A percentile compares a stretch with the other conserved stretches of the same genome.
These are phyloP conservation scores for Stephania japonica DNA, from an alignment of 164 flowering plant genomes.

Conservation along the genomic window DNA sequence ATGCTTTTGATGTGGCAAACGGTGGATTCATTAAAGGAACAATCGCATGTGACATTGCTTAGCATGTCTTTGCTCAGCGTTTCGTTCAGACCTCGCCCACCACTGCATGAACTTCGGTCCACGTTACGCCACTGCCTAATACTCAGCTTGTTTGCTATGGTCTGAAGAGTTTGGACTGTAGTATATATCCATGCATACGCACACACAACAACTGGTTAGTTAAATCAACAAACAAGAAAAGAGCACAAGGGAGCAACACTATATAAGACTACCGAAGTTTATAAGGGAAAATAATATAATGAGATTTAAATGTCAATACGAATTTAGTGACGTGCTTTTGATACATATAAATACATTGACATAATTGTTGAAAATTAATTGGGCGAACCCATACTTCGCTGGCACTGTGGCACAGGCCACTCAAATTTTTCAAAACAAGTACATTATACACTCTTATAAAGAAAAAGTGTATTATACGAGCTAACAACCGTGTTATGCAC, in stretches of 20 bases:
- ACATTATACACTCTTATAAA: no score
- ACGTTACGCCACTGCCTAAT: conserved; percentile 22
- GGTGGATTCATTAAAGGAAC: conserved; percentile 25
- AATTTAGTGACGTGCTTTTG: not conserved
- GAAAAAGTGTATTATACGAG: no score
- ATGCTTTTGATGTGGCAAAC: conserved; percentile 30
- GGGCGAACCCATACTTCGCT: no score
- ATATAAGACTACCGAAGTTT: no score
- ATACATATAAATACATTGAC: no score
- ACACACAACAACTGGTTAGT: not conserved
- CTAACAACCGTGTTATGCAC: no score
- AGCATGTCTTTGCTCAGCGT: not conserved
- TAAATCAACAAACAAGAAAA: not conserved
- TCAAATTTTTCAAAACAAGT: no score
- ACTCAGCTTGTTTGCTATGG: conserved; percentile 20
- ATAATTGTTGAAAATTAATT: not conserved
- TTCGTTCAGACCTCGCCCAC: conserved; percentile 10
- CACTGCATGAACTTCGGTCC: conserved; percentile 22
- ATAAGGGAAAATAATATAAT: no score
- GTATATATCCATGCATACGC: not conserved
- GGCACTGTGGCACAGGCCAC: no score
- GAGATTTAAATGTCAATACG: not conserved
- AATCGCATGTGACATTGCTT: conserved; percentile 36
- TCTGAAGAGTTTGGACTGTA: conserved; percentile 27
- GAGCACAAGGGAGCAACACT: no score